Evolutionary conservation across 768 basidiomycete species (phyloP).

Genomic region (Mycena olivaceomarginata): DNA sequence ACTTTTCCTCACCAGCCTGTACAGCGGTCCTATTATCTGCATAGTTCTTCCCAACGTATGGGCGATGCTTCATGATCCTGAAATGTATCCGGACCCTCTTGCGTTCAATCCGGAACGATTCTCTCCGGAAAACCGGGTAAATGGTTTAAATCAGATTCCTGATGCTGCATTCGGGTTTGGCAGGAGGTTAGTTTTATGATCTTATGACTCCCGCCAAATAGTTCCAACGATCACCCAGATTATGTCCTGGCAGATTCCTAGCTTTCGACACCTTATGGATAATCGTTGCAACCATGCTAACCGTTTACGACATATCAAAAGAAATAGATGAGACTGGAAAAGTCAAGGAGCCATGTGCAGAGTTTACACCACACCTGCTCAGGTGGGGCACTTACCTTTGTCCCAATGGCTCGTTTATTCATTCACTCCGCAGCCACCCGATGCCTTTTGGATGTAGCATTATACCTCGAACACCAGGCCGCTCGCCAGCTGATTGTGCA

Average conservation of each 20-base stretch:
- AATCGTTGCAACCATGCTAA: slow-evolving; percentile 60
- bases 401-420: background rate
- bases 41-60: slow-evolving; percentile 55
- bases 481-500: slow-evolving; percentile 56
- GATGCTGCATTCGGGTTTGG: slow-evolving; percentile 64
- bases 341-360: slow-evolving; percentile 55
- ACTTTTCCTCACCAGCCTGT: background rate
- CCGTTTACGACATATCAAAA: slow-evolving; percentile 62
- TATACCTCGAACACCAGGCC: slow-evolving; percentile 55
- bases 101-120: slow-evolving; percentile 62
- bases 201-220: background rate
- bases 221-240: slow-evolving; percentile 46
- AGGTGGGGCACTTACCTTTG: slow-evolving; percentile 52
- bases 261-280: slow-evolving; percentile 67
- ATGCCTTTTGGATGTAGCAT: slow-evolving; percentile 63
- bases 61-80: slow-evolving; percentile 63
- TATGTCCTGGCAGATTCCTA: slow-evolving; percentile 67
- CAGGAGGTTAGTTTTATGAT: slow-evolving; percentile 52
- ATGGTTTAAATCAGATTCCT: slow-evolving; percentile 59
- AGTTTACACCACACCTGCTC: slow-evolving; percentile 58
- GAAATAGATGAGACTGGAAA: slow-evolving; percentile 59
- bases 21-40: background rate
- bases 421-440: slow-evolving; percentile 57
- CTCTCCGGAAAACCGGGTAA: slow-evolving; percentile 48
- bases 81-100: slow-evolving; percentile 62